These are phyloP conservation scores for Cytospora leucostoma DNA, from an alignment of 2,329 filamentous ascomycete genomes.

Conservation along the genomic window DNA sequence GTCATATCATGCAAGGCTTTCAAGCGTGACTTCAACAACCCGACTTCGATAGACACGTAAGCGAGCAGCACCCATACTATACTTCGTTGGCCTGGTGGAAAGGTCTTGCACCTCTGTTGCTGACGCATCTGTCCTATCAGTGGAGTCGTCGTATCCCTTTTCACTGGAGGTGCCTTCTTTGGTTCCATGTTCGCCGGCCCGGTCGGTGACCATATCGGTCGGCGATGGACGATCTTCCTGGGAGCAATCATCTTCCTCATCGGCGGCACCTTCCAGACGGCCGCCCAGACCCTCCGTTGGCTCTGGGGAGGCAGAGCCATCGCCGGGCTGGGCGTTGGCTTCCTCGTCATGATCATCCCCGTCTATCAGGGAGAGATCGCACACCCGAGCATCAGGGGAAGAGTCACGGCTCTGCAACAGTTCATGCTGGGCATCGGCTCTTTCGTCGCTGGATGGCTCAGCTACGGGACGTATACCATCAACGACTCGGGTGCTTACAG, in stretches of 20 bases:
- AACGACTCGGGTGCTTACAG: constrained; percentile 36
- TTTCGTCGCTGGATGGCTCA: constrained; percentile 72
- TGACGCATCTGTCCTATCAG: constrained; percentile 36
- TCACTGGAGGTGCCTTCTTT: constrained; percentile 76
- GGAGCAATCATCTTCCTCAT: constrained; percentile 72
- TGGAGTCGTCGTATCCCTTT: constrained; percentile 74
- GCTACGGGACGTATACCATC: constrained; percentile 56
- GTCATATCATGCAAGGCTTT: constrained; percentile 49
- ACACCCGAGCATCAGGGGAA: constrained; percentile 75
- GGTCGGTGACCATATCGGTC: constrained; percentile 64
- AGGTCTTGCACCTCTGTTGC: constrained; percentile 14
- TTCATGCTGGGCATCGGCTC: constrained; percentile 81
- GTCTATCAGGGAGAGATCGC: constrained; percentile 79
- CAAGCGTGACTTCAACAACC: constrained; percentile 29
- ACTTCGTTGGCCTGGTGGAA: constrained; percentile 17
- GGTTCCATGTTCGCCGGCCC: constrained; percentile 67
- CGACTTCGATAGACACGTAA: constrained; percentile 42
- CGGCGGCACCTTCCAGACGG: constrained; percentile 74
- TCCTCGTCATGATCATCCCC: constrained; percentile 48
- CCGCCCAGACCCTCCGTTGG: constrained; percentile 57
- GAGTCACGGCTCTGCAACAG: constrained; percentile 74
- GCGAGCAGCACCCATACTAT: constrained; percentile 23
- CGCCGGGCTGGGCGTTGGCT: constrained; percentile 62
- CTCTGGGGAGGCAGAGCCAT: constrained; percentile 71
- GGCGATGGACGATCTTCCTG: constrained; percentile 70